These are phyloP conservation scores for Reutealis trisperma DNA, from an alignment of 345 rosid genomes.

Conservation along the genomic window DNA sequence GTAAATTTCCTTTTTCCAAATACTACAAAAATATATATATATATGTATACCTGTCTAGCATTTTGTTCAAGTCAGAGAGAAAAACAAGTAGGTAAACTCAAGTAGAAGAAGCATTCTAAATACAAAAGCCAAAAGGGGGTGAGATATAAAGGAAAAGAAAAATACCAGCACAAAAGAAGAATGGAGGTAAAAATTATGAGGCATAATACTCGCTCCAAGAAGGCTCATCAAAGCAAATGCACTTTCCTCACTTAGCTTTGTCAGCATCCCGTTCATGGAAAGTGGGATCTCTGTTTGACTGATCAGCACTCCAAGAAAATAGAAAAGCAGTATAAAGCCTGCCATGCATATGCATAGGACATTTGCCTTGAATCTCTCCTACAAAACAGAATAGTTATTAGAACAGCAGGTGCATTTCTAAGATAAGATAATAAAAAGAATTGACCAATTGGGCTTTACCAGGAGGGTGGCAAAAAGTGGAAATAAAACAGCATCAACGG, in stretches of 20 bases:
- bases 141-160: conserved; percentile 17
- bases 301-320: conserved; percentile 64
- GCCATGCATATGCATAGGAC: conserved; percentile 54
- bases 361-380: conserved; percentile 72
- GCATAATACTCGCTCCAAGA: conserved; percentile 95
- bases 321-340: conserved; percentile 58
- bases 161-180: conserved; percentile 80
- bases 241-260: conserved; percentile 73
- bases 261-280: conserved; percentile 53
- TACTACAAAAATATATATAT: neutral
- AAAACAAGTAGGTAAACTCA: neutral
- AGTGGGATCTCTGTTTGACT: conserved; percentile 80
- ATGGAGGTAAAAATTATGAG: conserved; percentile 97
- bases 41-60: neutral
- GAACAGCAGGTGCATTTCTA: conserved; percentile 12
- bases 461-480: conserved; percentile 75
- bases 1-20: neutral
- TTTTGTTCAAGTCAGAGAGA: neutral
- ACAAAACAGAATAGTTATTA: conserved; percentile 27
- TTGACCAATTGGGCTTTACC: conserved; percentile 45
- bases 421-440: neutral
- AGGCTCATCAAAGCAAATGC: conserved; percentile 85
- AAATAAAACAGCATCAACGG: conserved; percentile 76
- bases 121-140: neutral
- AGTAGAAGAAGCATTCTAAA: neutral